Conservation (phyloP, 1,284 basidiomycete species). For the Microbotryum scabiosae region DNA sequence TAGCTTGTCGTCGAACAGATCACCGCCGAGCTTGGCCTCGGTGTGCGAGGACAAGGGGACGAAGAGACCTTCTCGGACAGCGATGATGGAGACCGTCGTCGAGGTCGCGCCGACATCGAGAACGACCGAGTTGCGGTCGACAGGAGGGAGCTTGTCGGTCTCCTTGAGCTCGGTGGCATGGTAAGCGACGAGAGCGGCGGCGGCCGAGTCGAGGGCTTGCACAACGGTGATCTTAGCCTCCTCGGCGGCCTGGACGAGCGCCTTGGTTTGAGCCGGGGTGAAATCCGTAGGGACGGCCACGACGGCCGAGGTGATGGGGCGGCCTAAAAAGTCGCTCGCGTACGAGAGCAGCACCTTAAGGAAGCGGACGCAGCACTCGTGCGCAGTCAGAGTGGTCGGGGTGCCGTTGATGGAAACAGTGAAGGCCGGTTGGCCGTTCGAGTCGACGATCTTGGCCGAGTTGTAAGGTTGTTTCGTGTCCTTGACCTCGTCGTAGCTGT, state of each 20-base stretch:
- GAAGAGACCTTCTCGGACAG: constrained; percentile 49
- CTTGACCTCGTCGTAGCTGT: constrained; percentile 45
- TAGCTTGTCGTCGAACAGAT: constrained; percentile 61
- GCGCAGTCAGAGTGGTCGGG: constrained; percentile 64
- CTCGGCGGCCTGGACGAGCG: constrained; percentile 40
- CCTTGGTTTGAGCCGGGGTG: constrained; percentile 37
- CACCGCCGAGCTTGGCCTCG: constrained; percentile 48
- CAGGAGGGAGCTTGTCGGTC: constrained; percentile 53
- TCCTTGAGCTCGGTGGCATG: constrained; percentile 38
- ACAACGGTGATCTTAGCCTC: constrained; percentile 68
- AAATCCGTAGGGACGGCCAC: constrained; percentile 61
- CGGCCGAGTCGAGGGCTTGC: constrained; percentile 47
- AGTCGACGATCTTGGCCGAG: constrained; percentile 76
- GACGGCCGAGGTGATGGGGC: constrained; percentile 69
- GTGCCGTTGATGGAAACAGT: constrained; percentile 67
- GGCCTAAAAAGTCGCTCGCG: constrained; percentile 85
- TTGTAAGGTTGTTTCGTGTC: constrained; percentile 72
- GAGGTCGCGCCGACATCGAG: constrained; percentile 54
- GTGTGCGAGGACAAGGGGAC: constrained; percentile 46
- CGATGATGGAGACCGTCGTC: constrained; percentile 47
- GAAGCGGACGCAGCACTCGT: constrained; percentile 80
- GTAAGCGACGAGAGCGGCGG: constrained; percentile 43
- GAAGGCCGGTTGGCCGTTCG: constrained; percentile 46
- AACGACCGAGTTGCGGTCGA: constrained; percentile 50
- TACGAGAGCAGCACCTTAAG: constrained; percentile 74